Evolutionary conservation across 371 early-diverging fungal species (phyloP), one percentile per base, ranked within the genome.

Genomic region (Apophysomyces sp.): DNA sequence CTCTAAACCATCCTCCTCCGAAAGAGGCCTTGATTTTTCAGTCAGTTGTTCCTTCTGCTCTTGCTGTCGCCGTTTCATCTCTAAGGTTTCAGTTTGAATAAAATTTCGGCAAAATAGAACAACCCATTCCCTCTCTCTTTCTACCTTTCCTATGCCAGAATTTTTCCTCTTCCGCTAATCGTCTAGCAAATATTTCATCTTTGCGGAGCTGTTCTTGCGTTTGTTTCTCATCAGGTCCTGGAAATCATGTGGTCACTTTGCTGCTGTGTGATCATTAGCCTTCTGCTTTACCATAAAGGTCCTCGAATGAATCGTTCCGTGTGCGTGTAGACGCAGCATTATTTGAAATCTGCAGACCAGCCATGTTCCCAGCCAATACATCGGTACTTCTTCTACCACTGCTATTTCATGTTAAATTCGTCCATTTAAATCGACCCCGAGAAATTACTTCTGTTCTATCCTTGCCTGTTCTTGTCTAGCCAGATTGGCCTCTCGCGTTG

Each of bases 321-420:
- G 62, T 34, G 73, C 65, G 60, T 77, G 77, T 1, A n/a, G n/a
- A n/a, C n/a, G n/a, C n/a, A 60, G 77, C 76, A 44, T 74, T 71
- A 31, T 77, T 78, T 12, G 81, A 81, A 30, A 81, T 63, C 51
- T 68, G 74, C 37, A 81, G 60, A n/a, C 78, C 81, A 6, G 81
- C 72, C 58, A 76, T 72, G 58, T 78, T 78, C 24, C 74, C 76
- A 15, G 73, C 66, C 44, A 81, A 65, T 30, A 76, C 60, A 52
- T 80, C 77, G 53, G 77, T 78, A 1, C 68, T 76, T 21, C 49
- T 18, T 55, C 69, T 69, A 54, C 74, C 74, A 30, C 76, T 76
- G 18, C 27, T 39, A 18, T 29, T 32, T 12, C 27, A 24, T 8
- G 30, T 31, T 49, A 59, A 32, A 32, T 34, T 32, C 37, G 24